Base-by-base conservation (phyloP, 352 stramenopile genomes). In the Phytophthora kernoviae region DNA sequence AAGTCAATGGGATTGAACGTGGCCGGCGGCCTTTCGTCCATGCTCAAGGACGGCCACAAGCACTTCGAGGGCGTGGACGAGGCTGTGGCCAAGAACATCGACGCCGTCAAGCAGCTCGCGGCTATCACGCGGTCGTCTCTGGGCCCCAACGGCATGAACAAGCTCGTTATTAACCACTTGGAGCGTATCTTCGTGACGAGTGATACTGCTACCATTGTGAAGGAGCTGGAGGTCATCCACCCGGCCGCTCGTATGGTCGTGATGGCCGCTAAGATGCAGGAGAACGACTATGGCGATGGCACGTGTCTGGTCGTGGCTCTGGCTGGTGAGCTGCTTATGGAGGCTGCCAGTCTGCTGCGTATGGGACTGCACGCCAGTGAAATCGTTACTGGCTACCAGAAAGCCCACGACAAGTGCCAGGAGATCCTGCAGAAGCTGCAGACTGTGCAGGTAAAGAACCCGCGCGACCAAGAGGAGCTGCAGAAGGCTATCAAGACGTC, bases 111-210 rank as follows among this genome's bases (percentile, higher is more conserved):
- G 79, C 93, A 99, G 82, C 88, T 99, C 36, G 97, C 96, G 32
- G 88, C 87, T 37, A 99, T 99, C 85, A 97, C 98, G 24, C 87
- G 90, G 51, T 99, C 97, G 53, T 99, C 95, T 65, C 81, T 99
- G 50, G 98, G 98, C 15, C 98, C 98, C 5, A 99, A 99, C 76
- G 98, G 97, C 62, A 98, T 99, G 90, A 99, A 99, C 83, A 99
- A 99, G 83, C 90, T 99, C 44, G 96, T 99, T 48, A 98, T 99
- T 54, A 99, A 99, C 85, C 97, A 99, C 77, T 73, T 99, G 48
- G 97, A 99, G 58, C 99, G 99, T 79, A 99, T 99, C 62, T 99
- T 99, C 67, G 97, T 99, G 21, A 99, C 98, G 12, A 97, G 79
- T 56, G 97, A 99, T 83, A 99, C 97, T 37, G 96, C 96, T n/a